These are phyloP conservation scores for Rosa hybrid DNA, from an alignment of 331 rosid genomes.

Conservation along the genomic window DNA sequence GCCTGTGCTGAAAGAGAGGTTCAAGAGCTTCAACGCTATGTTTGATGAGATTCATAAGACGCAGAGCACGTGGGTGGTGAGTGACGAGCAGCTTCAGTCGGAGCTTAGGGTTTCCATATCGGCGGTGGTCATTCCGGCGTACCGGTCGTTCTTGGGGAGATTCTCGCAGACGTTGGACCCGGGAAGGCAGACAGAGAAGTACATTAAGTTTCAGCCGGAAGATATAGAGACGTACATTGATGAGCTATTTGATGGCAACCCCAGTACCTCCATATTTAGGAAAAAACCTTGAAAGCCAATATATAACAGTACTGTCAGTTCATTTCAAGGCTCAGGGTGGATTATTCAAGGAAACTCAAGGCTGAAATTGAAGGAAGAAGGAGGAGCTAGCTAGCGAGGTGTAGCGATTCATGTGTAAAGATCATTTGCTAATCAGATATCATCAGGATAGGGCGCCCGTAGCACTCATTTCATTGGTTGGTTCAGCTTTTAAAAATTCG, in stretches of 20 bases:
- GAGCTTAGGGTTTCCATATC: constrained; percentile 82
- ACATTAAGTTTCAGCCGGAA: constrained; percentile 75
- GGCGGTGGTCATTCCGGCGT: constrained; percentile 71
- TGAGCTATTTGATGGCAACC: constrained; percentile 69
- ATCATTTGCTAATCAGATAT: neutral
- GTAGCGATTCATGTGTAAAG: neutral
- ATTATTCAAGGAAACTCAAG: neutral
- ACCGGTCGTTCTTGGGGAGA: constrained; percentile 67
- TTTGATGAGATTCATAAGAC: constrained; percentile 82
- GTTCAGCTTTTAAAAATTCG: neutral
- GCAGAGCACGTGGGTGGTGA: constrained; percentile 78
- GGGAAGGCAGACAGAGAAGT: constrained; percentile 83
- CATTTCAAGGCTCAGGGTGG: neutral
- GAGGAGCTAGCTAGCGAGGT: constrained; percentile 1
- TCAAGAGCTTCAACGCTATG: constrained; percentile 64
- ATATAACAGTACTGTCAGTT: neutral
- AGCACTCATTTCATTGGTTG: neutral
- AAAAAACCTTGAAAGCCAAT: constrained; percentile 36
- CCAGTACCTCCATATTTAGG: constrained; percentile 36
- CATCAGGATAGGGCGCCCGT: neutral
- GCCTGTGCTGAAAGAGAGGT: constrained; percentile 77
- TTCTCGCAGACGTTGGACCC: constrained; percentile 59
- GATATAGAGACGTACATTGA: constrained; percentile 71
- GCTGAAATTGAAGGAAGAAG: neutral
- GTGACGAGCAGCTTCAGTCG: constrained; percentile 79